Evolutionary conservation across 1,284 basidiomycete genomes (phyloP), one percentile per base, ranked within the genome.

Genomic region (Tausonia pullulans): DNA sequence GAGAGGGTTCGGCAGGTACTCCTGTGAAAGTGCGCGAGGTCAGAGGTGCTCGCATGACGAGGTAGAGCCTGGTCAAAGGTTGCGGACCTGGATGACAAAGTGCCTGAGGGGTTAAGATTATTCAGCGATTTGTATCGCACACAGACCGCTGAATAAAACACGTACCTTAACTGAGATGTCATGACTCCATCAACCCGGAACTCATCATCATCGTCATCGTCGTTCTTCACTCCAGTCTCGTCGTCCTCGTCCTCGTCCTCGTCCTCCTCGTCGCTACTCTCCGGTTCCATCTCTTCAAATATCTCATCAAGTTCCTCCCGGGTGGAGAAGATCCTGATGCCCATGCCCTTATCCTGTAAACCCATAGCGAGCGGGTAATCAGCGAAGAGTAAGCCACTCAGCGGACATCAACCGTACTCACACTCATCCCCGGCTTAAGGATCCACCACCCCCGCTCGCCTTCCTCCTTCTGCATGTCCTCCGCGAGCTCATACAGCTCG

Each of bases 391-490:
- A 27, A 27, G 27, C 27, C 27, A 27, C 27, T 27, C 27, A 27
- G 27, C 27, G 27, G 27, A 27, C 27, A 27, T 27, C 2, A 27
- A 27, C 27, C 1, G 27, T 27, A 27, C 27, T 27, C 27, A 27
- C 27, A 1, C 94, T 87, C 87, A 99, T 96, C 10, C 92, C 92
- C 50, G 96, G 94, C 77, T 99, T 99, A 62, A 98, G 76, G 65
- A 97, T 94, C 81, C 86, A 97, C 92, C 93, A 92, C 67, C 78
- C 83, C 6, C 75, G 70, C 39, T 72, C 69, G 7, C 73, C 74
- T 41, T 82, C 77, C 3, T 81, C 83, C 67, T 78, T 83, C 6
- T 75, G 70, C 39, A 72, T 69, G 7, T 73, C 74, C 43, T 82
- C 77, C 3, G 81, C 83, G 9, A 98, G 81, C 63, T 97, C 93